Evolutionary conservation across 164 flowering plant genomes (phyloP).

Genomic region (Malania oleifera): DNA sequence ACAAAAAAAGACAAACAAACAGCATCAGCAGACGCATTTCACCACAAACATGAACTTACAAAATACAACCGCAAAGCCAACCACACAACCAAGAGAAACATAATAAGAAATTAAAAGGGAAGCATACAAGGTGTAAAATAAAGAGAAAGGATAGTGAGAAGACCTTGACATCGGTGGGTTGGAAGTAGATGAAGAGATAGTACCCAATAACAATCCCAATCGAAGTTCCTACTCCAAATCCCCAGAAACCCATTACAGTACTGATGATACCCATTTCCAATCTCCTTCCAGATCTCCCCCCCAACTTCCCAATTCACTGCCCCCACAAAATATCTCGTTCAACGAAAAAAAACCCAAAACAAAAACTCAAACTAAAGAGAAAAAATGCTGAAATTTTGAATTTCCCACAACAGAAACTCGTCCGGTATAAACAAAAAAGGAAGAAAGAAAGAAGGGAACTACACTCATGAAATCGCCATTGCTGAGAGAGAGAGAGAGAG

Average conservation of each 20-base stretch:
- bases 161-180: constrained; percentile 58
- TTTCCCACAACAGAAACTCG: no score
- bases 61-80: not conserved
- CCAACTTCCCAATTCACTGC: not conserved
- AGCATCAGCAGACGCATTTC: no score
- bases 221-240: constrained; percentile 52
- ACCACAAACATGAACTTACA: no score
- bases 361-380: no score
- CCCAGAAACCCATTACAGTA: constrained; percentile 41
- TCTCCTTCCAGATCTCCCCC: constrained; percentile 2
- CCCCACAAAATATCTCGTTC: not conserved
- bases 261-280: constrained; percentile 47
- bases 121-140: not conserved
- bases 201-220: constrained; percentile 51
- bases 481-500: not conserved
- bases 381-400: no score
- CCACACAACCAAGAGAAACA: not conserved
- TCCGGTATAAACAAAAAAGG: no score
- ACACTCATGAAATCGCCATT: no score
- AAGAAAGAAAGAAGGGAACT: no score
- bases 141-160: not conserved
- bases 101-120: not conserved
- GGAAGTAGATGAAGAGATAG: constrained; percentile 49
- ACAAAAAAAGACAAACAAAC: no score
- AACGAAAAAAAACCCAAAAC: no score